phyloP scores from a whole-genome alignment of 495 filamentous ascomycete species.

The Xylona heveae region DNA sequence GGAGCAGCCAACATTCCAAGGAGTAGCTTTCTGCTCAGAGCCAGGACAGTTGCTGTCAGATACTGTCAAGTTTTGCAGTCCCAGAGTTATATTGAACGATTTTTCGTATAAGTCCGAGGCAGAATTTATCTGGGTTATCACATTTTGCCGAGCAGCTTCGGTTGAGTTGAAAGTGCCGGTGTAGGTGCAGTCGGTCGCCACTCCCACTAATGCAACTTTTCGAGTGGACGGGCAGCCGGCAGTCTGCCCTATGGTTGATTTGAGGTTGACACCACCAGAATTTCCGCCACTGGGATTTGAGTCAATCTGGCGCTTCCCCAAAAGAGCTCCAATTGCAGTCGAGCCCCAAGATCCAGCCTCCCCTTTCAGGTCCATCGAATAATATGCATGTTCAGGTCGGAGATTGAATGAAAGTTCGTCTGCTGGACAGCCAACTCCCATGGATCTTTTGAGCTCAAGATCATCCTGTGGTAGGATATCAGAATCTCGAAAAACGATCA shows the following conservation, averaged over 20 bases:
- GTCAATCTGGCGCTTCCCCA: slow-evolving; percentile 33
- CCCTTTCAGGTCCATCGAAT: slow-evolving; percentile 20
- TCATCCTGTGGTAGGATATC: slow-evolving; percentile 35
- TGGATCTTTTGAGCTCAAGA: slow-evolving; percentile 31
- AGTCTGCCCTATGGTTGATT: slow-evolving; percentile 57
- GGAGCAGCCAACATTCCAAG: slow-evolving; percentile 65
- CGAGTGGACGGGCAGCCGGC: slow-evolving; percentile 68
- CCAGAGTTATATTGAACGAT: slow-evolving; percentile 85
- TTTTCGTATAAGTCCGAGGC: slow-evolving; percentile 75
- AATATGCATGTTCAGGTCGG: slow-evolving; percentile 42
- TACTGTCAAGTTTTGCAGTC: slow-evolving; percentile 67
- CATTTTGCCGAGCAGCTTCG: slow-evolving; percentile 37
- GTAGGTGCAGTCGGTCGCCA: slow-evolving; percentile 86
- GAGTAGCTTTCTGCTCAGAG: slow-evolving; percentile 34
- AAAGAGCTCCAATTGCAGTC: slow-evolving; percentile 30
- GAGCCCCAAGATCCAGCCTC: slow-evolving; percentile 26
- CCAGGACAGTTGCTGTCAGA: slow-evolving; percentile 45
- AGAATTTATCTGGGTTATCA: slow-evolving; percentile 68
- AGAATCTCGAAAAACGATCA: slow-evolving; percentile 83
- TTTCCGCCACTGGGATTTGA: slow-evolving; percentile 40
- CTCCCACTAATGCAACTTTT: slow-evolving; percentile 76
- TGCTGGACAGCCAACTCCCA: slow-evolving; percentile 30
- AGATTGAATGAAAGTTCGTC: slow-evolving; percentile 52
- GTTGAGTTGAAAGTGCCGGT: slow-evolving; percentile 42
- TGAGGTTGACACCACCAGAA: slow-evolving; percentile 64